phyloP scores from a whole-genome alignment of 108 stramenopile species.

The Parmales sp. region DNA sequence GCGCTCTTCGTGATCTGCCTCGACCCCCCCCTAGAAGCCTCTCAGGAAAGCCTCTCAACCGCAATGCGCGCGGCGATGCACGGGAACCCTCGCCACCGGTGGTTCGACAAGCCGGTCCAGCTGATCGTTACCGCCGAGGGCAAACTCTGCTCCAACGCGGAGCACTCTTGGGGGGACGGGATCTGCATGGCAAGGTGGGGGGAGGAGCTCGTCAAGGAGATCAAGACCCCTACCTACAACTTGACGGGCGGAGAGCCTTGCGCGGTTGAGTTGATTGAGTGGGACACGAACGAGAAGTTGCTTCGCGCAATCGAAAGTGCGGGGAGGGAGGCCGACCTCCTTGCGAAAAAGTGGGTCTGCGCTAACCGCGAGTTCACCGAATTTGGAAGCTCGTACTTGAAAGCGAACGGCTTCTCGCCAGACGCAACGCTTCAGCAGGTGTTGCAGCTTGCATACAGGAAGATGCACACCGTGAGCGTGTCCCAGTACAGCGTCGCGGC shows the following conservation, averaged over 20 bases:
- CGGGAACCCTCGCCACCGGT: not conserved
- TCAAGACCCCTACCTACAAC: not conserved
- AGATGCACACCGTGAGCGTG: not conserved
- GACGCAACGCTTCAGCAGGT: not conserved
- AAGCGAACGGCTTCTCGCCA: not conserved
- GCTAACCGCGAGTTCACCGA: not conserved
- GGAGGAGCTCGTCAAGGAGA: not conserved
- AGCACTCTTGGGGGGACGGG: not conserved
- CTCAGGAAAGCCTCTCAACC: too few species aligned
- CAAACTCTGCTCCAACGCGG: not conserved
- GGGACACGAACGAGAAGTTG: not conserved
- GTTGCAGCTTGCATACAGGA: not conserved
- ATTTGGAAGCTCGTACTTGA: not conserved
- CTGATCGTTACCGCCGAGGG: not conserved
- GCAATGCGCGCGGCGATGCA: not conserved
- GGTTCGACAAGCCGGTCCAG: not conserved
- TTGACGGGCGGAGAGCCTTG: not conserved
- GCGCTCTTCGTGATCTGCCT: not conserved
- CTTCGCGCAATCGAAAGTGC: not conserved
- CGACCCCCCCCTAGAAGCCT: too few species aligned
- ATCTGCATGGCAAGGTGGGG: not conserved
- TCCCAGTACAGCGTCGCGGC: not conserved
- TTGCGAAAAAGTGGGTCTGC: not conserved
- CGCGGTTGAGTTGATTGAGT: not conserved
- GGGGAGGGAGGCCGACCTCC: not conserved